Conservation (phyloP, 345 rosid species). For the Sapria himalayana region DNA sequence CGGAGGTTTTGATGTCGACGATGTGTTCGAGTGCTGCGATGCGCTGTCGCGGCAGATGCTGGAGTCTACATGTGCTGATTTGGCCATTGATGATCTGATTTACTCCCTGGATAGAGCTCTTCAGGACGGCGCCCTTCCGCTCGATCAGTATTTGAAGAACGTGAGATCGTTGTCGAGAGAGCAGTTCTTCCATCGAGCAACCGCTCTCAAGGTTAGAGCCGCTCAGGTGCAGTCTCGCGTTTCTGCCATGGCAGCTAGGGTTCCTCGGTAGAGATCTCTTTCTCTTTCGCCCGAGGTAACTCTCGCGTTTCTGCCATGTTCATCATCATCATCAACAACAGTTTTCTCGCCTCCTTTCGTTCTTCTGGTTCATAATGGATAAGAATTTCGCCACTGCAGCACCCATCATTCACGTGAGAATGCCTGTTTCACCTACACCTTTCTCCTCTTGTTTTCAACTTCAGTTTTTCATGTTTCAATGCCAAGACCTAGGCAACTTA, state of each 20-base stretch:
- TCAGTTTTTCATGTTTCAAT: too few relatives aligned
- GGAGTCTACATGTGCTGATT: conserved; percentile 49
- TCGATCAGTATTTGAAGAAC: conserved; percentile 75
- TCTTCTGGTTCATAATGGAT: too few relatives aligned
- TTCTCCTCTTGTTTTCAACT: too few relatives aligned
- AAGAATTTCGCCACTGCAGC: too few relatives aligned
- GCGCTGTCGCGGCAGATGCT: conserved; percentile 58
- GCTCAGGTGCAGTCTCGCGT: conserved; percentile 87
- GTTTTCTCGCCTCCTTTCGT: too few relatives aligned
- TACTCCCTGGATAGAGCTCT: conserved; percentile 59
- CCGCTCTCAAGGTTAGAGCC: conserved; percentile 49
- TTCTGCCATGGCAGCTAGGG: conserved; percentile 60
- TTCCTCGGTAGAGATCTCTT: too few relatives aligned
- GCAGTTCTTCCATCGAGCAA: conserved; percentile 76
- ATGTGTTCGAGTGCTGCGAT: conserved; percentile 36
- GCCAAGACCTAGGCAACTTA: too few relatives aligned
- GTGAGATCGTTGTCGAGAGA: conserved; percentile 79
- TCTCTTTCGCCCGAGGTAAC: too few relatives aligned
- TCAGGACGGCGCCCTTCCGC: conserved; percentile 40
- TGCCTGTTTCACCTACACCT: too few relatives aligned
- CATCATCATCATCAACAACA: too few relatives aligned
- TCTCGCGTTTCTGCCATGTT: too few relatives aligned
- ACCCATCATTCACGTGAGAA: too few relatives aligned
- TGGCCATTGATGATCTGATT: conserved; percentile 74
- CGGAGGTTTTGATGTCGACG: conserved; percentile 27